phyloP scores from a whole-genome alignment of 495 filamentous ascomycete species.

The Penicillium alfredii region DNA sequence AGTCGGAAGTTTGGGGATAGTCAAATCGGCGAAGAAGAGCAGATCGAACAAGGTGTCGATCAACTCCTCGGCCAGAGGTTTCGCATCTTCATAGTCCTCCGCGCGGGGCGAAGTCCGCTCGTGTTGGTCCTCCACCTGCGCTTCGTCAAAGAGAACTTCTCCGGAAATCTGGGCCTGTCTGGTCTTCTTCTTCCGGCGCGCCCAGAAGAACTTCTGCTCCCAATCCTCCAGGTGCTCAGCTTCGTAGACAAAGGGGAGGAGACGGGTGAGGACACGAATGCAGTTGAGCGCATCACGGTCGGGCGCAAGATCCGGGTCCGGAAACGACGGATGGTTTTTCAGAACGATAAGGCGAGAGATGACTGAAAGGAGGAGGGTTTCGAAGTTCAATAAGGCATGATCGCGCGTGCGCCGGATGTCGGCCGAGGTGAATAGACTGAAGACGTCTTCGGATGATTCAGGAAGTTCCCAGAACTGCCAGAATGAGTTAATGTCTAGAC shows the following conservation, averaged over 20 bases:
- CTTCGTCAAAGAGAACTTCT: slow-evolving; percentile 86
- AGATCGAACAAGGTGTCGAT: slow-evolving; percentile 87
- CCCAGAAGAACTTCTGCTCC: slow-evolving; percentile 95
- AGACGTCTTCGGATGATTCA: slow-evolving; percentile 92
- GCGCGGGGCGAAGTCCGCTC: slow-evolving; percentile 35
- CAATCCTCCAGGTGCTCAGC: slow-evolving; percentile 77
- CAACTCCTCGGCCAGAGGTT: slow-evolving; percentile 87
- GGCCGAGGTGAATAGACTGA: slow-evolving; percentile 88
- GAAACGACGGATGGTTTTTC: slow-evolving; percentile 84
- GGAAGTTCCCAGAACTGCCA: slow-evolving; percentile 94
- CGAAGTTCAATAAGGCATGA: slow-evolving; percentile 78
- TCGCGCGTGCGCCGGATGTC: slow-evolving; percentile 92
- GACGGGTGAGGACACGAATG: slow-evolving; percentile 81
- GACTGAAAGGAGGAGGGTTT: slow-evolving; percentile 79
- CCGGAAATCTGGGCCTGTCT: slow-evolving; percentile 46
- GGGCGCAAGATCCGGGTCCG: slow-evolving; percentile 81
- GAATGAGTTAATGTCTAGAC: too few relatives aligned
- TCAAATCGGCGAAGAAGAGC: slow-evolving; percentile 87
- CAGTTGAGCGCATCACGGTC: slow-evolving; percentile 90
- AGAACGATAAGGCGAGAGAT: slow-evolving; percentile 74
- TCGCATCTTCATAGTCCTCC: slow-evolving; percentile 71
- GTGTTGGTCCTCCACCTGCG: slow-evolving; percentile 44
- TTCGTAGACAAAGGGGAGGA: slow-evolving; percentile 92
- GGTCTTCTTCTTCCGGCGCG: slow-evolving; percentile 58
- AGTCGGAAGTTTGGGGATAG: slow-evolving; percentile 59